Percentiles rank a stretch among this genome's conserved stretches.
These are phyloP conservation scores for Didymella pomorum DNA, from an alignment of 2,329 filamentous ascomycete genomes.

Conservation along the genomic window DNA sequence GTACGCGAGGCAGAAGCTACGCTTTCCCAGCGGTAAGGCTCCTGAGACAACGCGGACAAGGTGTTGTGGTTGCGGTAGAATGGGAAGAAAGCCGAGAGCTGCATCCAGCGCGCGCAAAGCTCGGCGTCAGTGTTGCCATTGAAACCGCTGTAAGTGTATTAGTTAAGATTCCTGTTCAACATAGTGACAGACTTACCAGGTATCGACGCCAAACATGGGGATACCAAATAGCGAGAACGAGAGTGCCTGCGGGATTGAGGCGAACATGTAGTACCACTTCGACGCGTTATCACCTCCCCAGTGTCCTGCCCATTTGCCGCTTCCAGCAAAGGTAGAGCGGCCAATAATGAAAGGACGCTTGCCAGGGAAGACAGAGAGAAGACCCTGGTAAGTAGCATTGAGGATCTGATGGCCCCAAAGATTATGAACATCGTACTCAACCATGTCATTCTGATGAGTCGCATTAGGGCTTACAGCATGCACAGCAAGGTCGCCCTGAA, in stretches of 20 bases:
- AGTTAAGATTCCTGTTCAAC: background rate
- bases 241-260: conserved; percentile 79
- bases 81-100: conserved; percentile 76
- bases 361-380: conserved; percentile 68
- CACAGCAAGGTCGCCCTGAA: conserved; percentile 74
- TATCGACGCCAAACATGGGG: conserved; percentile 72
- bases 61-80: conserved; percentile 82
- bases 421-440: conserved; percentile 86
- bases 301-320: conserved; percentile 78
- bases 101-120: conserved; percentile 78
- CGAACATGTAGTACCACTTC: conserved; percentile 76
- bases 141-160: conserved; percentile 62
- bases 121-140: conserved; percentile 71
- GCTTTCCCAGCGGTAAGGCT: conserved; percentile 74
- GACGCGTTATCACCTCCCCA: conserved; percentile 80
- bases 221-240: conserved; percentile 78
- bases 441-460: conserved; percentile 74
- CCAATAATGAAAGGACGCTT: conserved; percentile 86
- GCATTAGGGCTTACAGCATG: conserved; percentile 80
- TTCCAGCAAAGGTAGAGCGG: conserved; percentile 80
- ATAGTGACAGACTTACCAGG: conserved; percentile 53
- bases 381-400: conserved; percentile 77
- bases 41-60: conserved; percentile 68
- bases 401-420: conserved; percentile 73
- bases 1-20: conserved; percentile 70